A percentile compares a stretch with the other conserved stretches of the same genome.
phyloP scores from a whole-genome alignment of 306 rosid species.

The Citrullus amarus region DNA sequence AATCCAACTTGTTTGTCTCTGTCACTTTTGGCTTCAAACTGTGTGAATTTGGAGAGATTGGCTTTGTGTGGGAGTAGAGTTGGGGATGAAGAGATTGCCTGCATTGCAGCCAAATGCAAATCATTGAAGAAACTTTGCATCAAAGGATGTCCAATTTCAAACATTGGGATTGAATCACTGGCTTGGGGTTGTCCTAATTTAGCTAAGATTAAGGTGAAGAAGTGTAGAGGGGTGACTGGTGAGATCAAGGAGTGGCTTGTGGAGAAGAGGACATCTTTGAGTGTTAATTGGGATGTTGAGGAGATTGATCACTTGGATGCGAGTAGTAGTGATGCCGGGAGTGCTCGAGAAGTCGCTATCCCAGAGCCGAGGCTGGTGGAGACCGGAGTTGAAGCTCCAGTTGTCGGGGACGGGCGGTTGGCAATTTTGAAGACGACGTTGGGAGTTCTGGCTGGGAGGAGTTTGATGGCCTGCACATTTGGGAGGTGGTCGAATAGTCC shows the following conservation, averaged over 20 bases:
- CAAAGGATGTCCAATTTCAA: slow-evolving; percentile 71
- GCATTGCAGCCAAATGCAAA: slow-evolving; percentile 55
- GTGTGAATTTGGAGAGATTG: slow-evolving; percentile 54
- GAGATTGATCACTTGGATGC: slow-evolving; percentile 37
- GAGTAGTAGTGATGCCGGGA: slow-evolving; percentile 15
- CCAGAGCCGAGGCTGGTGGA: not conserved
- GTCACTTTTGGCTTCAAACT: slow-evolving; percentile 44
- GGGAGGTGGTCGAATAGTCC: not conserved
- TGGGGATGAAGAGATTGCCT: slow-evolving; percentile 64
- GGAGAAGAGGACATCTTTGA: slow-evolving; percentile 43
- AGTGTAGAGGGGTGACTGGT: slow-evolving; percentile 59
- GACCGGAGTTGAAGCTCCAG: not conserved
- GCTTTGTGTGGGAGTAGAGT: slow-evolving; percentile 69
- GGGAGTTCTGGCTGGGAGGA: not conserved
- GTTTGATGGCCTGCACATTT: slow-evolving; percentile 2
- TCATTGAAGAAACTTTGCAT: slow-evolving; percentile 73
- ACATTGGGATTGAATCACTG: slow-evolving; percentile 49
- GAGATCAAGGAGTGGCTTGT: slow-evolving; percentile 51
- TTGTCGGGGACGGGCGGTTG: not conserved
- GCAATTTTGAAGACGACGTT: not conserved
- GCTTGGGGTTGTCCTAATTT: slow-evolving; percentile 75
- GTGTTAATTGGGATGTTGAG: slow-evolving; percentile 46
- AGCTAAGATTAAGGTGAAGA: slow-evolving; percentile 69
- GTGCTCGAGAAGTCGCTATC: not conserved
- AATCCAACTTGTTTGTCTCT: slow-evolving; percentile 49